Evolutionary conservation across 2,329 filamentous ascomycete genomes (phyloP), one percentile per base, ranked within the genome.

Genomic region (Fusarium robinianum): DNA sequence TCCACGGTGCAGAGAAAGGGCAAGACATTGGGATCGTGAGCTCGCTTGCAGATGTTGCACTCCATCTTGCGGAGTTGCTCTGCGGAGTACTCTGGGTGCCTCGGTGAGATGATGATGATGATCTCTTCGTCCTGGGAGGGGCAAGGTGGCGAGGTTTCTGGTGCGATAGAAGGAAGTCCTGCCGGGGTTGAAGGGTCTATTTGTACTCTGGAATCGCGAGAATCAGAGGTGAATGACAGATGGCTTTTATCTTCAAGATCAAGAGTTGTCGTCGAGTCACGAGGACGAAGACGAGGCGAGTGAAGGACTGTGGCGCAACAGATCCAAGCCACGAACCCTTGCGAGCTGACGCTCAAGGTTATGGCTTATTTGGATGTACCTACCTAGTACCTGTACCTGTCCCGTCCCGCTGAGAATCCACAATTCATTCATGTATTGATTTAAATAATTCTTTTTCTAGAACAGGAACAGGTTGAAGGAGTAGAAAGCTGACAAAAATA

Each of bases 1-100:
- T 89, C 87, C 33, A 85, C 79, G 17, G 79, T 72, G 64, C 87
- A 90, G 58, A 87, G 73, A 58, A 88, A 86, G 9, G 81, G 81
- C 41, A 83, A 67, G 61, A 73, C 77, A 53, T 74, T 70, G n/a
- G 74, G 58, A 52, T 78, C 74, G 67, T 80, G 72, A 61, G 71
- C 65, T 61, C 79, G 73, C 66, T 73, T 71, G 66, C 86, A 90
- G 65, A 87, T 79, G 64, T 83, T 77, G 72, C 86, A 90, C 63
- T 80, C 80, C 83, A 88, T 87, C 47, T 63, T 70, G 67, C n/a
- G n/a, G n/a, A n/a, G n/a, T n/a, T n/a, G n/a, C n/a, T n/a, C n/a
- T n/a, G n/a, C n/a, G n/a, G n/a, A n/a, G n/a, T n/a, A n/a, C n/a
- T n/a, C n/a, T n/a, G n/a, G n/a, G n/a, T n/a, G n/a, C n/a, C n/a